phyloP scores from a whole-genome alignment of 352 stramenopile species.

The Elongisporangium prolatum region DNA sequence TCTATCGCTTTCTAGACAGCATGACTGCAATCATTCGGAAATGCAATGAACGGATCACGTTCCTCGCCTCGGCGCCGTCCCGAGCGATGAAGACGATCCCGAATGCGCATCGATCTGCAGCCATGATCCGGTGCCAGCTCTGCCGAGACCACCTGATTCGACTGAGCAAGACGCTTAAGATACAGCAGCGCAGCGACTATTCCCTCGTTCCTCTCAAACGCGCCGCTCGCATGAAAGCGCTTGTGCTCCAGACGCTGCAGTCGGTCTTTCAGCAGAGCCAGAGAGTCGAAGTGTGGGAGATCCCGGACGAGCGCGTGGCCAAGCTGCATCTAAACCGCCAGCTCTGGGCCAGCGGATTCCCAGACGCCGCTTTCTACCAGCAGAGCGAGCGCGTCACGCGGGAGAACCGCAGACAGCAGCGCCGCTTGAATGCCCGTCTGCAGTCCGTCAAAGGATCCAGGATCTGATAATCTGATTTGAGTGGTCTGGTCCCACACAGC shows the following conservation, averaged over 20 bases:
- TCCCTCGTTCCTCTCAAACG: neutral
- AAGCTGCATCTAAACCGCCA: slow-evolving; percentile 29
- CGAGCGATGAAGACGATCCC: slow-evolving; percentile 6
- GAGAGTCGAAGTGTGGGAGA: slow-evolving; percentile 34
- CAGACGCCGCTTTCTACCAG: slow-evolving; percentile 41
- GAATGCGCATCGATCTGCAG: slow-evolving; percentile 20
- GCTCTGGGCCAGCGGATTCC: slow-evolving; percentile 42
- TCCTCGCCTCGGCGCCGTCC: slow-evolving; percentile 13
- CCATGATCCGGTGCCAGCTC: slow-evolving; percentile 25
- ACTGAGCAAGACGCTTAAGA: slow-evolving; percentile 31
- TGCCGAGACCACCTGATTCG: slow-evolving; percentile 41
- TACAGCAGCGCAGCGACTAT: slow-evolving; percentile 4
- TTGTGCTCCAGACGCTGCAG: slow-evolving; percentile 15
- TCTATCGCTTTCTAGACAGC: slow-evolving; percentile 9
- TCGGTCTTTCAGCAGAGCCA: slow-evolving; percentile 22
- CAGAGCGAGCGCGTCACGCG: slow-evolving; percentile 10
- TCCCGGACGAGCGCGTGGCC: slow-evolving; percentile 31
- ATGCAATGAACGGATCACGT: slow-evolving; percentile 30
- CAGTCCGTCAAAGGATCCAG: neutral
- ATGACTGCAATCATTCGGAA: slow-evolving; percentile 20
- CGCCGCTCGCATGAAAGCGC: slow-evolving; percentile 5
- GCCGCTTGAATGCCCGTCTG: neutral
- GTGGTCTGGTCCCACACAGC: neutral
- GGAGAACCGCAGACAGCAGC: neutral
- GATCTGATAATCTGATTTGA: neutral